Evolutionary conservation across 2,329 filamentous ascomycete genomes (phyloP), one percentile per base, ranked within the genome.

Genomic region (Podosphaera fusca): DNA sequence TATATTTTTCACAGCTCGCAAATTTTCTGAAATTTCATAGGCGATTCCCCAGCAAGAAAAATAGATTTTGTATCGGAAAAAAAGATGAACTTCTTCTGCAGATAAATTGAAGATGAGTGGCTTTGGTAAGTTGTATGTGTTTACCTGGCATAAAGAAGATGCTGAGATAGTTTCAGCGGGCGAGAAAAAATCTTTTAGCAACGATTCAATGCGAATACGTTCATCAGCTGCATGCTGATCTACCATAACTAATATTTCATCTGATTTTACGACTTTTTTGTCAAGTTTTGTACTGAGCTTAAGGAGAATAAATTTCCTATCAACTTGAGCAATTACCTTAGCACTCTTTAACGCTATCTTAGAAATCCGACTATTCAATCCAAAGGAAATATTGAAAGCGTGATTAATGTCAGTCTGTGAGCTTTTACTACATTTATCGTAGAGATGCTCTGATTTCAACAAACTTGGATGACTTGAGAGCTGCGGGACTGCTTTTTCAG

Each of bases 171-270:
- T 7, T 10, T 57, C 12, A 10, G 38, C 14, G 60, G 64, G 66
- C 4, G 59, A 60, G 62, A 74, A 80, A 36, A 85, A 69, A 2
- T 79, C 74, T 31, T 65, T 60, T 66, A 94, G 80, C 0, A 98
- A 73, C 0, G 69, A 67, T 66, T 98, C 92, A 0, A 96, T 77
- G 1, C 82, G 81, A 60, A 85, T 81, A 51, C 92, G 78, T 70
- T 98, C 92, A 66, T 95, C 90, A 2, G 89, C 92, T 0, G 92
- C 92, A 66, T 98, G 92, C 65, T 98, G 92, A 65, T 98, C 92
- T 45, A 95, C 73, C 45, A 95, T 73, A 0, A 94, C 75, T 3
- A 96, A 70, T 1, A 80, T 62, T 2, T 66, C 60, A 50, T 10
- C 56, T 52, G 59, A 52, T 12, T 49, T 55, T 30, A n/a, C n/a